phyloP scores from a whole-genome alignment of 1,139 yeast genomes.

The Diutina siamensis region DNA sequence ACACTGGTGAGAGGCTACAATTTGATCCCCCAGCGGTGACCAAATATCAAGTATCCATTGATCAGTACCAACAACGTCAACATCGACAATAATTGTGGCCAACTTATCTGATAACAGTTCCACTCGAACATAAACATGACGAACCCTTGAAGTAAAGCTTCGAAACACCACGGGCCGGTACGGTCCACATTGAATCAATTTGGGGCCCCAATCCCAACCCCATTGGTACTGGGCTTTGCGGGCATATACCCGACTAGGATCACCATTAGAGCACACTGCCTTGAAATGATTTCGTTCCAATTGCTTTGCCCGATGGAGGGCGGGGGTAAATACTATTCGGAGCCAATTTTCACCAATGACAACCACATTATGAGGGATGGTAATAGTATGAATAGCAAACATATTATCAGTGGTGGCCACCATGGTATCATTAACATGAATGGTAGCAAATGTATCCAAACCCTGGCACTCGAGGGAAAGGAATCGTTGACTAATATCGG shows the following conservation, averaged over 20 bases:
- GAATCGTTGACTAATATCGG: neutral
- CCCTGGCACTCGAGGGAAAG: constrained; percentile 25
- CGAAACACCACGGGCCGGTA: constrained; percentile 27
- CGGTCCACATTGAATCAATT: constrained; percentile 35
- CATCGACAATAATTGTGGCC: constrained; percentile 14
- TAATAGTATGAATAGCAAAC: constrained; percentile 18
- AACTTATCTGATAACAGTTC: constrained; percentile 9
- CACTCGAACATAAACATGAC: constrained; percentile 11
- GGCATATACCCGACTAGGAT: constrained; percentile 26
- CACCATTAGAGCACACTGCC: constrained; percentile 27
- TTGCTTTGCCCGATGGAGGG: constrained; percentile 13
- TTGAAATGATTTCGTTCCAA: constrained; percentile 14
- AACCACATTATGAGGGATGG: constrained; percentile 5
- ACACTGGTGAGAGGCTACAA: neutral
- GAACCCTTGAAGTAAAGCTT: constrained; percentile 11
- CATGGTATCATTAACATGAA: constrained; percentile 21
- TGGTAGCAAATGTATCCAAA: constrained; percentile 32
- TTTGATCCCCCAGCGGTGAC: neutral
- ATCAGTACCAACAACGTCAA: constrained; percentile 7
- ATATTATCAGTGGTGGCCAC: constrained; percentile 25
- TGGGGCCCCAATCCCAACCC: constrained; percentile 55
- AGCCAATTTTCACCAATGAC: constrained; percentile 11
- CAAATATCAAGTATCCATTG: neutral
- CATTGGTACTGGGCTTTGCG: constrained; percentile 45
- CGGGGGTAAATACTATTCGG: constrained; percentile 15